A percentile compares a stretch with the other conserved stretches of the same genome.
phyloP scores from a whole-genome alignment of 108 stramenopile species.

The Seminavis robusta region DNA sequence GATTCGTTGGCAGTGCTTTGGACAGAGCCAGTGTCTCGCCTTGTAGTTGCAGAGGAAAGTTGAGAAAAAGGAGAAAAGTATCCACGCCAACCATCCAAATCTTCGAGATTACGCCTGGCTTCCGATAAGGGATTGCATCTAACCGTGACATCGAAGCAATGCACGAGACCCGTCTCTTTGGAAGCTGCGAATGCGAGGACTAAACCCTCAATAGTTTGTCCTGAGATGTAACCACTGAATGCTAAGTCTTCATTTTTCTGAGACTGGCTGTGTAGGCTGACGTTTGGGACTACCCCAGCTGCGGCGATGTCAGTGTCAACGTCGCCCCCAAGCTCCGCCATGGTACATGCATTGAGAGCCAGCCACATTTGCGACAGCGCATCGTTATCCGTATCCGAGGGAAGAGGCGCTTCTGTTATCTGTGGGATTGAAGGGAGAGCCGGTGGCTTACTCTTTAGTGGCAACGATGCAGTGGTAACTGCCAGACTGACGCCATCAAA shows the following conservation, averaged over 20 bases:
- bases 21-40: neutral
- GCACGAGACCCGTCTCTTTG: slow-evolving; percentile 54
- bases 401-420: neutral
- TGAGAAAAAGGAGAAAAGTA: slow-evolving; percentile 61
- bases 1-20: no score
- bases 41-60: neutral
- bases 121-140: slow-evolving; percentile 61
- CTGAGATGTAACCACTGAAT: no score
- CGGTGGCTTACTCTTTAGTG: slow-evolving; percentile 19
- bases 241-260: slow-evolving; percentile 25
- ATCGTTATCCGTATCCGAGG: slow-evolving; percentile 1
- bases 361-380: slow-evolving; percentile 38
- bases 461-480: slow-evolving; percentile 48
- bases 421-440: neutral
- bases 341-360: slow-evolving; percentile 23
- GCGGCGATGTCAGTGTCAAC: neutral
- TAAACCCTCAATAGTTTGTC: slow-evolving; percentile 56
- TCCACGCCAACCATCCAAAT: slow-evolving; percentile 86
- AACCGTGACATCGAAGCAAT: slow-evolving; percentile 77
- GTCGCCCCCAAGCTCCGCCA: slow-evolving; percentile 14
- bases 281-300: neutral
- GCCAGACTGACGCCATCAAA: slow-evolving; percentile 34
- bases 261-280: slow-evolving; percentile 30
- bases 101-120: slow-evolving; percentile 36
- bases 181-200: slow-evolving; percentile 71